Evolutionary conservation across 2,329 filamentous ascomycete genomes (phyloP).

Genomic region (Trichoderma sp.): DNA sequence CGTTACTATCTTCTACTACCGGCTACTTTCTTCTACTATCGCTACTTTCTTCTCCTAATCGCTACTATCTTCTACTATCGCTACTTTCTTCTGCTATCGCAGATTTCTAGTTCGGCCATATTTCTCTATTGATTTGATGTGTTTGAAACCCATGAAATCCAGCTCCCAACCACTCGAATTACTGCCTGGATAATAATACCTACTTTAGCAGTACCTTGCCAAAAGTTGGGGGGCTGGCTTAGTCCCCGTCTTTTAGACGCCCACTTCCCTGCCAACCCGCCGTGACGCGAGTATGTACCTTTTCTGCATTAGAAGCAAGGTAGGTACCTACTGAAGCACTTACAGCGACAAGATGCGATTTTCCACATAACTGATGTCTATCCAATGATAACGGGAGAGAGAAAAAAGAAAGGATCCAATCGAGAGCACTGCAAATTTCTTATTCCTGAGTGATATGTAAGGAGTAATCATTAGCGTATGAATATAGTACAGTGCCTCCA

Average conservation of each 20-base stretch:
- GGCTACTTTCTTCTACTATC: background rate
- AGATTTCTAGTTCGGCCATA: background rate
- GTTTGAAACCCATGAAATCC: background rate
- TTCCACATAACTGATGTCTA: background rate
- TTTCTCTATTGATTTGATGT: background rate
- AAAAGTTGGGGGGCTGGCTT: background rate
- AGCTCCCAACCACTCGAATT: background rate
- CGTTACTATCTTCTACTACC: background rate
- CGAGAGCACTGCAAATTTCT: background rate
- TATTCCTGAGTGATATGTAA: background rate
- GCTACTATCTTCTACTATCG: background rate
- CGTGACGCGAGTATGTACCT: background rate
- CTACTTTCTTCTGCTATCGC: background rate
- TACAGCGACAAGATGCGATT: background rate
- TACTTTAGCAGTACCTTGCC: background rate
- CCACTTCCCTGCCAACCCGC: background rate
- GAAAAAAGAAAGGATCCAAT: background rate
- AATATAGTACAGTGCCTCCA: background rate
- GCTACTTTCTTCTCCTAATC: background rate
- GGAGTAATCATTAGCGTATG: background rate
- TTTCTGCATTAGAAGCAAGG: background rate
- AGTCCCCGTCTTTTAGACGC: background rate
- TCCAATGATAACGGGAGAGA: background rate
- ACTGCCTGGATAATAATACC: background rate
- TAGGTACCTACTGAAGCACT: background rate